Conservation (phyloP, 2,329 filamentous ascomycete species). For the Aspergillus sp. region DNA sequence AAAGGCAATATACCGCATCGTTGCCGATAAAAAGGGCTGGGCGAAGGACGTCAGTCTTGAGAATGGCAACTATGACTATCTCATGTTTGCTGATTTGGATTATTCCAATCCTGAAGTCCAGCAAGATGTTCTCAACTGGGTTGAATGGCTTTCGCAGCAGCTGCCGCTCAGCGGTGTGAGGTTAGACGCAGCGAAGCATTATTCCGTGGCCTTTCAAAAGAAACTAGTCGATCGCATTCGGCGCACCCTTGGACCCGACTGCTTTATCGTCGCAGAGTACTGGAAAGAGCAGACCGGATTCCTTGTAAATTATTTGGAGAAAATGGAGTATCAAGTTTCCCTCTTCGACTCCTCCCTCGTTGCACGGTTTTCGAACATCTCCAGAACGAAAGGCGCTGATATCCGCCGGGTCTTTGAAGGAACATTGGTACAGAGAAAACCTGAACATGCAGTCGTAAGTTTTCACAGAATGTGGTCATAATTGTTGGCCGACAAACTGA, state of each 20-base stretch:
- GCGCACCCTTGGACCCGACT: constrained; percentile 48
- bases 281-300: constrained; percentile 60
- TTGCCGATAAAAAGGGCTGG: constrained; percentile 64
- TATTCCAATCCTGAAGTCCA: constrained; percentile 63
- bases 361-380: constrained; percentile 63
- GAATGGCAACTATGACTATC: constrained; percentile 65
- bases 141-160: constrained; percentile 62
- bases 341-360: constrained; percentile 69
- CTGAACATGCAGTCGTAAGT: constrained; percentile 57
- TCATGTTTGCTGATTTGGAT: constrained; percentile 72
- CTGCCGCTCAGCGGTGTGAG: constrained; percentile 64
- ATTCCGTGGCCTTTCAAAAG: constrained; percentile 63
- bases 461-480: not conserved
- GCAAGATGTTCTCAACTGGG: constrained; percentile 65
- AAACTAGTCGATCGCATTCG: constrained; percentile 62
- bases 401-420: constrained; percentile 62
- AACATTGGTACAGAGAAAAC: constrained; percentile 55
- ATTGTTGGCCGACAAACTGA: not conserved
- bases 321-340: constrained; percentile 57
- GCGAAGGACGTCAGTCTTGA: constrained; percentile 59
- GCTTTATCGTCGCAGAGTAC: constrained; percentile 68
- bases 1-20: constrained; percentile 64
- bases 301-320: constrained; percentile 57
- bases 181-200: constrained; percentile 72
- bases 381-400: constrained; percentile 56